Base-by-base conservation (phyloP, 441 rosid genomes). In the Populus hybrid region DNA sequence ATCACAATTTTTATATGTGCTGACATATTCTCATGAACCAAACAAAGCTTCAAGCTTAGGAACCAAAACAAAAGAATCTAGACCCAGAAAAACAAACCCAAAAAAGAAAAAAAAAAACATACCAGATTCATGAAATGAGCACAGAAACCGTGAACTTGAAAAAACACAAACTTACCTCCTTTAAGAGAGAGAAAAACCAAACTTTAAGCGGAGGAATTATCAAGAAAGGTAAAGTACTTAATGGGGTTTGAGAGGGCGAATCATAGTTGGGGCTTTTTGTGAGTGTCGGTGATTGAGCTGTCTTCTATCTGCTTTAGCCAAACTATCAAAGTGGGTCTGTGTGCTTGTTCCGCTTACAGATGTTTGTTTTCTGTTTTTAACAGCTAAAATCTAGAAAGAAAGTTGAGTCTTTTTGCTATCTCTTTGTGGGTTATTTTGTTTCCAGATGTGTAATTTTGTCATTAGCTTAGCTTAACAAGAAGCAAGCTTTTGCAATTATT, bases 21-120 rank as follows among this genome's bases (percentile, higher is more conserved):
- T 64, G 35, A 68, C 77, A 72, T 69, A 69, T 74, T 74, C 82
- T 16, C 64, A 64, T 67, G 56, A 69, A 73, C 35, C 75, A 79
- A 74, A 75, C 56, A 66, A 50, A 66, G 56, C 61, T 53, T 28
- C 69, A 56, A 76, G 73, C 31, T 29, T 28, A 65, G 74, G 65
- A 66, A 73, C 38, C 77, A 80, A 74, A 76, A 21, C 23, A 75
- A 33, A 56, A 69, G 76, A 76, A 69, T 50, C 63, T 75, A 66
- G 73, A n/a, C 68, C 16, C 28, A 28, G 61, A 33, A 72, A 29
- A 29, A 29, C 31, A 29, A 29, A 29, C 31, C 31, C 31, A 29
- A 29, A 29, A 29, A 29, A 29, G 56, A 50, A 50, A 64, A 82
- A 69, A 1, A 50, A 64, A 24, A 28, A 64, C 31, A 64, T 61